Evolutionary conservation across 2,329 filamentous ascomycete genomes (phyloP).

Genomic region (Cytospora mali): DNA sequence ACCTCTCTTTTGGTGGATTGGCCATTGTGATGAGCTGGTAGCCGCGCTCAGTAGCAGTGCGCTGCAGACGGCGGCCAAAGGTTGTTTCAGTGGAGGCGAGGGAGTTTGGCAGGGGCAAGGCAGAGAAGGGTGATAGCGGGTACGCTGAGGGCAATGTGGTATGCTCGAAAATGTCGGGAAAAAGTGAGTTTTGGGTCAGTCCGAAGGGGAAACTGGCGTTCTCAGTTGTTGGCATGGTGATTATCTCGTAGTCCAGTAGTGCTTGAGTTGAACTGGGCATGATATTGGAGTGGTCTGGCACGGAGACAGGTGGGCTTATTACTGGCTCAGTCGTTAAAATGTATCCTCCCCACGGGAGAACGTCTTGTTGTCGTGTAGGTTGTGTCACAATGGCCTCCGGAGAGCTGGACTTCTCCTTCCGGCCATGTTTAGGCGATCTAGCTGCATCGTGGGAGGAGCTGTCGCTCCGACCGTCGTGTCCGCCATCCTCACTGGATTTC

Average conservation of each 20-base stretch:
- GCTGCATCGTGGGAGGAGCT: conserved; percentile 24
- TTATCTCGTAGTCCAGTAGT: conserved; percentile 47
- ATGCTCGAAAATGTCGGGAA: conserved; percentile 31
- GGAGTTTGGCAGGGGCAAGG: conserved; percentile 51
- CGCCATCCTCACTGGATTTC: conserved; percentile 44
- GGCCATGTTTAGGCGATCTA: conserved; percentile 1
- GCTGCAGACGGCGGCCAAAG: conserved; percentile 72
- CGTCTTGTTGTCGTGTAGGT: neutral
- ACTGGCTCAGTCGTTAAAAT: conserved; percentile 33
- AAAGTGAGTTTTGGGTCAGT: conserved; percentile 33
- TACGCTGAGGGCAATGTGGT: conserved; percentile 29
- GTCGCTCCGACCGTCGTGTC: conserved; percentile 33
- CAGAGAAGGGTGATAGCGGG: conserved; percentile 37
- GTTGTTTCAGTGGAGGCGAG: conserved; percentile 66
- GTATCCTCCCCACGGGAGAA: conserved; percentile 34
- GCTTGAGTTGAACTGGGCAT: conserved; percentile 13
- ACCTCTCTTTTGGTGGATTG: conserved; percentile 20
- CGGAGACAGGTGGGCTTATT: neutral
- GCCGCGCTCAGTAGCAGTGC: conserved; percentile 64
- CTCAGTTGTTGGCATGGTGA: conserved; percentile 53
- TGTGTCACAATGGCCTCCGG: conserved; percentile 15
- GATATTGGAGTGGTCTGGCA: conserved; percentile 11
- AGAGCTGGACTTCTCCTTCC: conserved; percentile 28
- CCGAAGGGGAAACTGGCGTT: conserved; percentile 58
- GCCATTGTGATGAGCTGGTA: conserved; percentile 56